phyloP scores from a whole-genome alignment of 306 rosid genomes.

The Quercus agrifolia region DNA sequence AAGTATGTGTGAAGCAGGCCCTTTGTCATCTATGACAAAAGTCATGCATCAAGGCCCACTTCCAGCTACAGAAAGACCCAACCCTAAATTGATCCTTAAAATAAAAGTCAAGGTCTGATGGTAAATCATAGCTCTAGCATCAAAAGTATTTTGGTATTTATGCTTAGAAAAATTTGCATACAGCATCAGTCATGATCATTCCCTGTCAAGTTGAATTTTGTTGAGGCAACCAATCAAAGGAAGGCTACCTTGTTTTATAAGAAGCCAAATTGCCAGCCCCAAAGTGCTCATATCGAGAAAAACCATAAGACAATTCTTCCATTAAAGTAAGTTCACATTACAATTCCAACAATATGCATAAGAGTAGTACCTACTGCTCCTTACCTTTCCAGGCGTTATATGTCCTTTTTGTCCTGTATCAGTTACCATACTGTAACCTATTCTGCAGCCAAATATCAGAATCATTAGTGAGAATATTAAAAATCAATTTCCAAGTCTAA shows the following conservation, averaged over 20 bases:
- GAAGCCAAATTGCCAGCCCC: not conserved
- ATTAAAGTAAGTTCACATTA: not conserved
- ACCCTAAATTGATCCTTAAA: not conserved
- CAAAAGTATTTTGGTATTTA: not conserved
- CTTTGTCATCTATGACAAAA: not conserved
- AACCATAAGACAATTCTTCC: not conserved
- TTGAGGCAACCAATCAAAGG: constrained; percentile 7
- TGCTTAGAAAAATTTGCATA: not conserved
- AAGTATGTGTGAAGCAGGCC: not conserved
- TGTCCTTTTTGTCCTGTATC: constrained; percentile 90
- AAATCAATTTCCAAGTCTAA: not conserved
- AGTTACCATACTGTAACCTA: constrained; percentile 81
- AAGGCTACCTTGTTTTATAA: constrained; percentile 6
- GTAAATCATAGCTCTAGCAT: not conserved
- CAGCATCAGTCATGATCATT: not conserved
- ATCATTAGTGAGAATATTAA: not conserved
- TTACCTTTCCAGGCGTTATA: constrained; percentile 93
- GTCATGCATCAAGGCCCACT: not conserved
- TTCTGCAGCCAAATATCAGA: constrained; percentile 51
- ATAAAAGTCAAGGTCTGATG: not conserved
- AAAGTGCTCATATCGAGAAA: constrained; percentile 1
- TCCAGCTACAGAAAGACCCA: not conserved
- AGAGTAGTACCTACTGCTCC: not conserved
- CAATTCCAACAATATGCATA: constrained; percentile 9
- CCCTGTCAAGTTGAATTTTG: not conserved